A percentile compares a stretch with the other conserved stretches of the same genome.
These are phyloP conservation scores for Scedosporium boydii DNA, from an alignment of 2,329 filamentous ascomycete genomes.

Conservation along the genomic window DNA sequence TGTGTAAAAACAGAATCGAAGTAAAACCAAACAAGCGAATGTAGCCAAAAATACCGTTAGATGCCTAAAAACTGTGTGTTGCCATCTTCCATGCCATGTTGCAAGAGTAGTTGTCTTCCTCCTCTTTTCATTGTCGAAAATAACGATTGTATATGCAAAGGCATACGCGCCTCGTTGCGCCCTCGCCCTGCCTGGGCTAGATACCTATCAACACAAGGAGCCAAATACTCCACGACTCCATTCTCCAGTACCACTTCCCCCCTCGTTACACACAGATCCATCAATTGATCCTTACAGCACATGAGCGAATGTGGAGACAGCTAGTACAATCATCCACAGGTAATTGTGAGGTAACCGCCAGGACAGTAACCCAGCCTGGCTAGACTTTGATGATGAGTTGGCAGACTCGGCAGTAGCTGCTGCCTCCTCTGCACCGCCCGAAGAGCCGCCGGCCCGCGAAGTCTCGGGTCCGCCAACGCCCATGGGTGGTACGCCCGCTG, in stretches of 20 bases:
- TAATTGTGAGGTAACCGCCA: not conserved
- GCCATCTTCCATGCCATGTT: not conserved
- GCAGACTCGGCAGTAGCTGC: not conserved
- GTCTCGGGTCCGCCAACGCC: slow-evolving; percentile 2
- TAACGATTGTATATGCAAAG: not conserved
- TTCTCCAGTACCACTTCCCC: too few relatives aligned
- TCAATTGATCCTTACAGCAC: not conserved
- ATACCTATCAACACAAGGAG: too few relatives aligned
- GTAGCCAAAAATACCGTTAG: not conserved
- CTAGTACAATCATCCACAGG: not conserved
- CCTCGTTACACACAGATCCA: too few relatives aligned
- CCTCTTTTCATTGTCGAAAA: not conserved
- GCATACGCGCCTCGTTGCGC: not conserved
- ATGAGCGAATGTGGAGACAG: not conserved
- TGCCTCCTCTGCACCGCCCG: not conserved
- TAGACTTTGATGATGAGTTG: not conserved
- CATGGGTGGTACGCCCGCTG: not conserved
- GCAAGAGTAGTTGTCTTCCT: not conserved
- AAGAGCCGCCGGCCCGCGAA: not conserved
- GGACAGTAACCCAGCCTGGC: not conserved
- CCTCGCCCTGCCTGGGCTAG: too few relatives aligned
- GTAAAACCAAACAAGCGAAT: not conserved
- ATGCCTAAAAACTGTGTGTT: not conserved
- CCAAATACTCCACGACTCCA: too few relatives aligned
- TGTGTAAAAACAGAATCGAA: not conserved